A percentile compares a stretch with the other conserved stretches of the same genome.
phyloP scores from a whole-genome alignment of 2,329 filamentous ascomycete genomes.

The Alternaria infectoria region DNA sequence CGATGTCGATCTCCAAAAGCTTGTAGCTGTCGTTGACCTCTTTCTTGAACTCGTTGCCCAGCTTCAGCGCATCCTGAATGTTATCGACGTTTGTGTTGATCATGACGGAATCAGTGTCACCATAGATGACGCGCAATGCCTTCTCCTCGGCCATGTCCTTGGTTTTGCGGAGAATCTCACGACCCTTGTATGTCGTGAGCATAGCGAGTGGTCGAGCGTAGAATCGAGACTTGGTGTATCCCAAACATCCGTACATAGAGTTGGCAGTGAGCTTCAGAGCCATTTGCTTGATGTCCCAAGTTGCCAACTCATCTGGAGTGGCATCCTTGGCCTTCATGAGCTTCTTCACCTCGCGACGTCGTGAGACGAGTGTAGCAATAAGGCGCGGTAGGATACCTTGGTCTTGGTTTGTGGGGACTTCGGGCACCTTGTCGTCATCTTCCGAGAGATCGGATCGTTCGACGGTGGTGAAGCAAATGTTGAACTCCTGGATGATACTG shows the following conservation, averaged over 20 bases:
- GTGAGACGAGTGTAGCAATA: slow-evolving; percentile 88
- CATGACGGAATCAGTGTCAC: slow-evolving; percentile 99
- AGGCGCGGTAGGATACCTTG: slow-evolving; percentile 88
- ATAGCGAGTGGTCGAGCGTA: slow-evolving; percentile 94
- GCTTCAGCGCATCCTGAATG: slow-evolving; percentile 85
- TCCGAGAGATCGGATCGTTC: slow-evolving; percentile 75
- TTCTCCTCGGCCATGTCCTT: slow-evolving; percentile 94
- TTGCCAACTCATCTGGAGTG: slow-evolving; percentile 82
- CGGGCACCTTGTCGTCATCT: slow-evolving; percentile 86
- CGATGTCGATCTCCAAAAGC: slow-evolving; percentile 95
- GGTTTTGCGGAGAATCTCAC: slow-evolving; percentile 94
- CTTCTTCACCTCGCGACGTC: slow-evolving; percentile 90
- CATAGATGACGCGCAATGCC: slow-evolving; percentile 93
- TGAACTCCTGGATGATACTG: slow-evolving; percentile 98
- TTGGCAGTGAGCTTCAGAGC: slow-evolving; percentile 97
- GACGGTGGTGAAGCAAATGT: slow-evolving; percentile 99
- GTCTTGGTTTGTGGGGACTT: slow-evolving; percentile 78
- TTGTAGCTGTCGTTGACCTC: slow-evolving; percentile 93
- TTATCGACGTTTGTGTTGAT: slow-evolving; percentile 98
- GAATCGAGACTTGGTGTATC: slow-evolving; percentile 95
- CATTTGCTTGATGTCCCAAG: slow-evolving; percentile 98
- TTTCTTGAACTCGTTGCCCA: slow-evolving; percentile 93
- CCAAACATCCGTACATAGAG: slow-evolving; percentile 99
- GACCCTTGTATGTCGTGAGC: slow-evolving; percentile 94
- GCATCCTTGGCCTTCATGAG: slow-evolving; percentile 95